Evolutionary conservation across 2,329 filamentous ascomycete species (phyloP), one percentile per base, ranked within the genome.

Genomic region (Decorospora gaudefroyi): DNA sequence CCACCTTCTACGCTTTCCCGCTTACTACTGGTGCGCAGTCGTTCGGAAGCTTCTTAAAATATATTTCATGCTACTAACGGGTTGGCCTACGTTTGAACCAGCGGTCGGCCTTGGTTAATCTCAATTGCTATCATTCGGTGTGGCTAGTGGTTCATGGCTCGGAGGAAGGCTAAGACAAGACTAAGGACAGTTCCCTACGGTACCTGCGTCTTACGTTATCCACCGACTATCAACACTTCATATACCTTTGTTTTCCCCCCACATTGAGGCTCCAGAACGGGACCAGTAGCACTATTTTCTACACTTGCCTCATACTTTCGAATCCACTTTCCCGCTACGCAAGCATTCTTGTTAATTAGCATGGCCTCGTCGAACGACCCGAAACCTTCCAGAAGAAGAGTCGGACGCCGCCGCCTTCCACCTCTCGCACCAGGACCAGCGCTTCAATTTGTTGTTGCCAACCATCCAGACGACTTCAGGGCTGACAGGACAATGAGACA

Each of bases 401-500:
- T 33, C 12, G 64, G 64, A 3, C 57, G 66, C 23, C 67, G 61
- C 34, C 59, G 66, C 21, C 33, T 60, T 17, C 65, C 66, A 21
- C 66, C 65, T 11, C 62, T 69, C 3, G 57, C 62, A 22, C 64
- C 58, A 16, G 64, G 64, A 7, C 64, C 66, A 15, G 25, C 58
- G 8, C 48, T 69, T 6, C 64, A 66, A 18, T 68, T 68, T 28
- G 64, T 69, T 13, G 57, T 68, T 33, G 66, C 64, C 8, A 64
- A 44, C 23, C 66, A 68, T 39, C 66, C 66, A 9, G 62, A 68
- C 33, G 52, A 68, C 13, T 69, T 69, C 49, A 63, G 52, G 37
- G 57, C 50, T 25, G 59, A 56, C 3, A 29, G 54, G 11, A 67
- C 60, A 7, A 67, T 69, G 65, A 59, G 66, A 31, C 53, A 68